Base-by-base conservation (phyloP, 2,329 filamentous ascomycete genomes). In the Monosporascus sp. region DNA sequence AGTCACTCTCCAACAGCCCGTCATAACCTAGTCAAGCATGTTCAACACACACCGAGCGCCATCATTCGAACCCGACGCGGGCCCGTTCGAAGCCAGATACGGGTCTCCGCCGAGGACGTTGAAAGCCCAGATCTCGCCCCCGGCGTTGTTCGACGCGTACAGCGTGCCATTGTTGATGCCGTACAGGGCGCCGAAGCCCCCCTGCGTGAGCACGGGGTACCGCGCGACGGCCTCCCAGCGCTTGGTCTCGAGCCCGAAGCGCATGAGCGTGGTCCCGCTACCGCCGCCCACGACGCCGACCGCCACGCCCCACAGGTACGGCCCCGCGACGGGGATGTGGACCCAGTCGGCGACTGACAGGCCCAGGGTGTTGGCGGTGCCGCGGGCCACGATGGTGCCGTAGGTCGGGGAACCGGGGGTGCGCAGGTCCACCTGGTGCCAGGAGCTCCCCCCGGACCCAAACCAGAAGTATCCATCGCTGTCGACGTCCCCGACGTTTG, bases 141-240 rank as follows among this genome's bases (percentile, higher is more conserved):
- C 44, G 7, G 17, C 7, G 18, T 50, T 50, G n/a, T 50, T 45
- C 24, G 38, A 44, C 7, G 38, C 49, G 25, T 45, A 50, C 24
- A 50, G 20, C 5, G 49, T 50, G 25, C 49, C 49, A 11, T 50
- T 50, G 14, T 50, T 50, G 25, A 50, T 50, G 17, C 38, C 49
- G 39, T 50, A 50, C 9, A 50, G 5, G 20, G 49, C 37, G 8
- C 49, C 49, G 35, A 1, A 43, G 6, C 22, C 41, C 7, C 43
- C 43, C 20, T 2, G 43, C 24, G 37, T 25, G 35, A 44, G 38
- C 11, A 31, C 38, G 17, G 7, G 6, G 20, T 50, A 50, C 25
- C 20, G 24, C 38, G 24, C 49, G 22, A 50, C 24, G 17, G 31
- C 37, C 38, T 46, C 49, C 49, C 49, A 50, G 7, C 5, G 4